Percentiles rank a stretch among this genome's conserved stretches.
phyloP scores from a whole-genome alignment of 805 yeast species.

The Scheffersomyces stipitis region DNA sequence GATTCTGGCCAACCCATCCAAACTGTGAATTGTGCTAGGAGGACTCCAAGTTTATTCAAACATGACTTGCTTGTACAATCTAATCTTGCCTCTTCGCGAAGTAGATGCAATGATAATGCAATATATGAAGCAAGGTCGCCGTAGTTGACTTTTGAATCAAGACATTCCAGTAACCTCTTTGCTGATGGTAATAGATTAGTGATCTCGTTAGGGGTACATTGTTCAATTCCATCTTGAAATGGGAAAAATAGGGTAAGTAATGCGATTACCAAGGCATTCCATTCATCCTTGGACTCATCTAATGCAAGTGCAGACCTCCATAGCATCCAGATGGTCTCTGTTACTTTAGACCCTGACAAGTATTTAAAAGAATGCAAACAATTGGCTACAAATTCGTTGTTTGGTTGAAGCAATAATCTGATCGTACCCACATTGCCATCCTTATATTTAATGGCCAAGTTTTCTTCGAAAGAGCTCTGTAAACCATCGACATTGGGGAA shows the following conservation, averaged over 20 bases:
- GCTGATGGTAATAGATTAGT: conserved; percentile 34
- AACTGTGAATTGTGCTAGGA: conserved; percentile 60
- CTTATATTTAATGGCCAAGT: conserved; percentile 23
- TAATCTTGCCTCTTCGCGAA: conserved; percentile 72
- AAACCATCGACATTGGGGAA: conserved; percentile 20
- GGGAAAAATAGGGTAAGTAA: conserved; percentile 53
- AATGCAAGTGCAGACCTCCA: conserved; percentile 60
- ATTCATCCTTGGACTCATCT: conserved; percentile 46
- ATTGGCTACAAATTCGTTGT: conserved; percentile 38
- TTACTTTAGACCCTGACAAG: conserved; percentile 56
- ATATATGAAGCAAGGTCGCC: conserved; percentile 62
- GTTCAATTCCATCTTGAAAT: conserved; percentile 25
- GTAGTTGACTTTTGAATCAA: conserved; percentile 28
- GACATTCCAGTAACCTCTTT: conserved; percentile 19
- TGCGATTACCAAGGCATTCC: conserved; percentile 59
- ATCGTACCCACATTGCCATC: conserved; percentile 23
- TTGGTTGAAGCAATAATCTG: conserved; percentile 45
- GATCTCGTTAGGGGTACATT: conserved; percentile 23
- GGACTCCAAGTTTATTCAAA: conserved; percentile 44
- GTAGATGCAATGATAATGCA: conserved; percentile 66
- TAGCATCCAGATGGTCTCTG: conserved; percentile 57
- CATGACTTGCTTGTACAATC: conserved; percentile 44
- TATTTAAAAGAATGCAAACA: conserved; percentile 53
- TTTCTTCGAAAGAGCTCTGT: conserved; percentile 27
- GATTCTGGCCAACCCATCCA: conserved; percentile 74